These are phyloP conservation scores for Vitis hybrid DNA, from an alignment of 177 flowering plant genomes.

Conservation along the genomic window DNA sequence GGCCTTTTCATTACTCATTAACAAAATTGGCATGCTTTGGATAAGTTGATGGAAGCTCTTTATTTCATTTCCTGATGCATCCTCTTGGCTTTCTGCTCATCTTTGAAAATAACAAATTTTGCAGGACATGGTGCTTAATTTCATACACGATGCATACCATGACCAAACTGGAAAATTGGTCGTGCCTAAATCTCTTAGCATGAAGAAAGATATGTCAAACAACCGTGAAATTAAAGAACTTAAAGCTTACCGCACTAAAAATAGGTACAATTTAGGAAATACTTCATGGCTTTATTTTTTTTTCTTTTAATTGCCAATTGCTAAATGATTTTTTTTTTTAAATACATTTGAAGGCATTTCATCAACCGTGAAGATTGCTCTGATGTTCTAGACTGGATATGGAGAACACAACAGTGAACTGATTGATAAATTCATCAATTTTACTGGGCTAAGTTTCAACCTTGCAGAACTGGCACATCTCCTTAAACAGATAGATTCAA, in stretches of 20 bases:
- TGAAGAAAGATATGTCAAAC: constrained; percentile 49
- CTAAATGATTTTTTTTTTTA: constrained; percentile 11
- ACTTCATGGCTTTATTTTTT: background rate
- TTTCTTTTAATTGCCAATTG: too few species aligned
- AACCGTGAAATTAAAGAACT: constrained; percentile 40
- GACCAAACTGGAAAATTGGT: constrained; percentile 40
- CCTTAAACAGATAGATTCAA: too few species aligned
- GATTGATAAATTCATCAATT: background rate
- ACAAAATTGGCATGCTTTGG: too few species aligned
- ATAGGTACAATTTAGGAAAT: constrained; percentile 46
- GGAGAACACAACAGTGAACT: constrained; percentile 33
- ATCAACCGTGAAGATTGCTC: constrained; percentile 56
- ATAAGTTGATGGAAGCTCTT: too few species aligned
- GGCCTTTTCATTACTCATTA: too few species aligned
- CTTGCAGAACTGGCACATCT: background rate
- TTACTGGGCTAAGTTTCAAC: background rate
- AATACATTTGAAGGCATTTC: constrained; percentile 52
- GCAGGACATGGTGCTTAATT: constrained; percentile 73
- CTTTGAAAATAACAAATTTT: constrained; percentile 3
- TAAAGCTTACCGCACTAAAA: constrained; percentile 62
- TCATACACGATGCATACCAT: constrained; percentile 64
- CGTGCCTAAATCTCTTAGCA: constrained; percentile 66
- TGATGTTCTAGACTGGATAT: constrained; percentile 68
- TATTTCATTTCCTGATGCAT: background rate
- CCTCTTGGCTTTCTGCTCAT: background rate